A percentile compares a stretch with the other conserved stretches of the same genome.
phyloP scores from a whole-genome alignment of 2,329 filamentous ascomycete species.

The Colletotrichum tamarilloi region DNA sequence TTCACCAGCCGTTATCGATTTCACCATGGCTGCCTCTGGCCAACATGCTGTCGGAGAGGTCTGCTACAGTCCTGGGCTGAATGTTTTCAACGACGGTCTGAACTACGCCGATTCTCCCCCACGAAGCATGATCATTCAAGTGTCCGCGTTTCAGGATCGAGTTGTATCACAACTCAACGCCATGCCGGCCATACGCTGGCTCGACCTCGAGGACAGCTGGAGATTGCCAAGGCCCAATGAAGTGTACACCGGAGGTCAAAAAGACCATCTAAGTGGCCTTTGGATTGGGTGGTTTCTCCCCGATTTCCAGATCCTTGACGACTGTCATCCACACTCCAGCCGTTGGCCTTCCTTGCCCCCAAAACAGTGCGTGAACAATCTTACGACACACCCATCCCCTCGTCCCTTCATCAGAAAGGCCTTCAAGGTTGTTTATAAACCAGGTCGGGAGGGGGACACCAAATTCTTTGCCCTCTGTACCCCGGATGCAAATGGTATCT shows the following conservation, averaged over 20 bases:
- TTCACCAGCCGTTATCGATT: background rate
- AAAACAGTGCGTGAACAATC: no score
- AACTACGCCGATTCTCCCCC: background rate
- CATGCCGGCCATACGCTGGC: background rate
- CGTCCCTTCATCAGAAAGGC: background rate
- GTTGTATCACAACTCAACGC: no score
- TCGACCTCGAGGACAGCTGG: background rate
- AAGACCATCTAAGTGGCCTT: background rate
- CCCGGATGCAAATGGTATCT: background rate
- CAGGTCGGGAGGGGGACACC: no score
- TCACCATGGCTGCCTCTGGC: background rate
- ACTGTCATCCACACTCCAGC: fast-evolving
- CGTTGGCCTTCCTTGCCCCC: no score
- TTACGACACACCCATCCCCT: no score
- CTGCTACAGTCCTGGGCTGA: background rate
- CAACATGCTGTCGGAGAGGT: background rate
- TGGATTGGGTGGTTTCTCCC: constrained; percentile 1
- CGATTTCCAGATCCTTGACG: no score
- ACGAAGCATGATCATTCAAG: background rate
- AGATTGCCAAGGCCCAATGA: background rate
- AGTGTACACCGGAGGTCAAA: background rate
- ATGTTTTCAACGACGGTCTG: background rate
- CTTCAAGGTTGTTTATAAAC: constrained; percentile 5
- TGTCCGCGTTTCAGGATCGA: no score
- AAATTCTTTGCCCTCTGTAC: no score